Conservation (phyloP, 768 basidiomycete species). For the Macrolepiota fuliginosa region DNA sequence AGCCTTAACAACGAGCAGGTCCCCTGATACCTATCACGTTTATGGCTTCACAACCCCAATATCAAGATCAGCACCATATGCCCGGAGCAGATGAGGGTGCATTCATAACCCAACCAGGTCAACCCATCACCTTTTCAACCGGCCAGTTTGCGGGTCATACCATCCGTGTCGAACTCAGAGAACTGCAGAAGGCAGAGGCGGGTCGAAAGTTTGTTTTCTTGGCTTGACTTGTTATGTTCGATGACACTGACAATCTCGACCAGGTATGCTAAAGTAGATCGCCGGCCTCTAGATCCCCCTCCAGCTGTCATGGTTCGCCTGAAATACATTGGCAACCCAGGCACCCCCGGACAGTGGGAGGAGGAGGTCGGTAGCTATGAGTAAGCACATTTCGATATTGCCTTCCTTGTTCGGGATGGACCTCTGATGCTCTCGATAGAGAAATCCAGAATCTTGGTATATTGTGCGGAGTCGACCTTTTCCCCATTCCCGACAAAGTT, state of each 20-base stretch:
- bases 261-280: slow-evolving; percentile 60
- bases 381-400: slow-evolving; percentile 27
- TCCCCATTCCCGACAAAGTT: slow-evolving; percentile 46
- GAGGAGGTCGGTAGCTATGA: slow-evolving; percentile 47
- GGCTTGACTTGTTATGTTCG: slow-evolving; percentile 8
- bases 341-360: slow-evolving; percentile 38
- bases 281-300: slow-evolving; percentile 68
- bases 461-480: slow-evolving; percentile 72
- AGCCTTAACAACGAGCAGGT: background rate
- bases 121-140: slow-evolving; percentile 42
- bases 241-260: slow-evolving; percentile 4
- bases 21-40: slow-evolving; percentile 2
- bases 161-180: slow-evolving; percentile 52
- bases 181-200: slow-evolving; percentile 64
- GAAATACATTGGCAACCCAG: slow-evolving; percentile 41
- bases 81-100: slow-evolving; percentile 19
- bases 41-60: slow-evolving; percentile 9
- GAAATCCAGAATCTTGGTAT: slow-evolving; percentile 56
- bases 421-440: slow-evolving; percentile 26
- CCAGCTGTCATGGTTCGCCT: slow-evolving; percentile 52
- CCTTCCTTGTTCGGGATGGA: slow-evolving; percentile 9
- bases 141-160: slow-evolving; percentile 52
- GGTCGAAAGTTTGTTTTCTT: slow-evolving; percentile 55
- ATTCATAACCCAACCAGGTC: slow-evolving; percentile 21
- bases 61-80: slow-evolving; percentile 29